Evolutionary conservation across 2,329 filamentous ascomycete genomes (phyloP).

Genomic region (Orbilia blumenaviensis): DNA sequence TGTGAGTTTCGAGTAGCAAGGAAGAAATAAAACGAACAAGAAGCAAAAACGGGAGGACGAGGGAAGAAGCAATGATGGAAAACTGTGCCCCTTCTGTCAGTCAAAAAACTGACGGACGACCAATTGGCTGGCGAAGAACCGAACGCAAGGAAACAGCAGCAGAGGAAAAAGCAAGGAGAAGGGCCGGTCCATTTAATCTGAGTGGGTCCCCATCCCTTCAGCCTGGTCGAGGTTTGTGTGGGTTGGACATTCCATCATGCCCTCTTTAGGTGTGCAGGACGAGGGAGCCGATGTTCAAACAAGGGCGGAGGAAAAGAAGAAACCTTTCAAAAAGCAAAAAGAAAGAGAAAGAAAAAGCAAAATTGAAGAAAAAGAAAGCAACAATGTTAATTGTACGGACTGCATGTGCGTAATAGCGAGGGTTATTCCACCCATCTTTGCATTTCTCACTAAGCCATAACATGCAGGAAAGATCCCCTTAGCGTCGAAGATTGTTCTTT

Average conservation of each 20-base stretch:
- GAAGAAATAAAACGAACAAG: conserved; percentile 27
- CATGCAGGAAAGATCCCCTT: conserved; percentile 43
- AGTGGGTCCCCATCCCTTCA: conserved; percentile 41
- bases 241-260: conserved; percentile 51
- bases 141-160: conserved; percentile 25
- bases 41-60: conserved; percentile 21
- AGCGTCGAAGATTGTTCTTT: conserved; percentile 32
- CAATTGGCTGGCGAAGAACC: conserved; percentile 50
- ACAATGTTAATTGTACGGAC: conserved; percentile 13
- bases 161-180: conserved; percentile 26
- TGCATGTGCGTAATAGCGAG: conserved; percentile 52
- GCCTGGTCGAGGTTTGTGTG: conserved; percentile 31
- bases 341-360: background rate
- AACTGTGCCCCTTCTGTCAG: conserved; percentile 44
- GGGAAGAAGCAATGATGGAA: background rate
- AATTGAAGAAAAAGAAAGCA: conserved; percentile 12
- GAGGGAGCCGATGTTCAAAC: conserved; percentile 52
- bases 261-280: conserved; percentile 46
- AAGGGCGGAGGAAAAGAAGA: conserved; percentile 43
- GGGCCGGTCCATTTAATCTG: conserved; percentile 48
- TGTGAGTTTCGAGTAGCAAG: conserved; percentile 2
- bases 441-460: conserved; percentile 43
- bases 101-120: conserved; percentile 27
- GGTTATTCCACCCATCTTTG: conserved; percentile 33
- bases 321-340: conserved; percentile 5